These are phyloP conservation scores for Teratosphaeria gauchensis DNA, from an alignment of 2,329 filamentous ascomycete genomes.

Conservation along the genomic window DNA sequence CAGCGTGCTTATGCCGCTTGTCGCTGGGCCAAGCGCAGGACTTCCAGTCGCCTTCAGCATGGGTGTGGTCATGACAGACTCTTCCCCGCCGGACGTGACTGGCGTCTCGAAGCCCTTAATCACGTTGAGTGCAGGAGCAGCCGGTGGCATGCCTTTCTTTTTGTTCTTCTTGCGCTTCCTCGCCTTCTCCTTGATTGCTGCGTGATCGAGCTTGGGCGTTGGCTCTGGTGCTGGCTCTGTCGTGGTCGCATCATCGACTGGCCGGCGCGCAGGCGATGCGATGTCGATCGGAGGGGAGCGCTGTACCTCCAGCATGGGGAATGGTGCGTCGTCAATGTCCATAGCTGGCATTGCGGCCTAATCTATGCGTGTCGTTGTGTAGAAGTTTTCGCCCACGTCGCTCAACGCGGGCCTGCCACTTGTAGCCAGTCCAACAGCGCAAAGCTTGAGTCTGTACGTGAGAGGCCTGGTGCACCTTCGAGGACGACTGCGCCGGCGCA, in stretches of 20 bases:
- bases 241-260: constrained; percentile 11
- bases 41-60: constrained; percentile 26
- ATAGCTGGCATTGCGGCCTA: constrained; percentile 23
- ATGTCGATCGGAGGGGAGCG: constrained; percentile 24
- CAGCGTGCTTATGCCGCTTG: constrained; percentile 70
- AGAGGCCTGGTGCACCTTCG: constrained; percentile 23
- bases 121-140: constrained; percentile 29
- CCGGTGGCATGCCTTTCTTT: constrained; percentile 25
- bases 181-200: constrained; percentile 26
- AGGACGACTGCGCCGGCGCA: constrained; percentile 27
- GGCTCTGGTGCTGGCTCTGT: constrained; percentile 11
- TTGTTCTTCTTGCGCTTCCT: constrained; percentile 31
- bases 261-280: constrained; percentile 19
- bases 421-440: constrained; percentile 40
- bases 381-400: constrained; percentile 38
- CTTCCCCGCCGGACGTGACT: constrained; percentile 44
- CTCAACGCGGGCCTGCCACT: constrained; percentile 43
- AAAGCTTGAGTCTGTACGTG: constrained; percentile 37
- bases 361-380: not conserved
- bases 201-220: constrained; percentile 25
- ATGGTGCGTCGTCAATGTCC: constrained; percentile 22
- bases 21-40: constrained; percentile 38
- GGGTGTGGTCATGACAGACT: constrained; percentile 33
- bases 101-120: constrained; percentile 44
- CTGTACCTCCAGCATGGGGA: constrained; percentile 14